Conservation (phyloP, 345 rosid genomes). For the Rubroshorea leprosula region DNA sequence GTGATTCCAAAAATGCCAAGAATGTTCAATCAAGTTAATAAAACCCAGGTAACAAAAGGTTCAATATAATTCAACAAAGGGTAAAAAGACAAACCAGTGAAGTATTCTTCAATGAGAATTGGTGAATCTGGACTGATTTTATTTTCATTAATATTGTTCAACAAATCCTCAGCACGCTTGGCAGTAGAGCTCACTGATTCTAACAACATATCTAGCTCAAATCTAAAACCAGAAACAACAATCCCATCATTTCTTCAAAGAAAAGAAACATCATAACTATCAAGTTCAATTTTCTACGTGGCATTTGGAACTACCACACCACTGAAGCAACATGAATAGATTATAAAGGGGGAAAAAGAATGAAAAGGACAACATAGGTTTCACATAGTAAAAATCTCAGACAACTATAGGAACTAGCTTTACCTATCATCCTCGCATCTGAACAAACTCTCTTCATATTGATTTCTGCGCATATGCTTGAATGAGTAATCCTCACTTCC, state of each 20-base stretch:
- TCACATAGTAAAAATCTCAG: not conserved
- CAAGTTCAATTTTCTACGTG: not conserved
- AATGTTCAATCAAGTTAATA: slow-evolving; percentile 7
- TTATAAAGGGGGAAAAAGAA: not conserved
- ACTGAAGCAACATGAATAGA: slow-evolving; percentile 5
- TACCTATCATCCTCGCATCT: slow-evolving; percentile 99
- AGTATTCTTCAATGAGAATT: slow-evolving; percentile 61
- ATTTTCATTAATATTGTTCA: slow-evolving; percentile 62
- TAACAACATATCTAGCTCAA: slow-evolving; percentile 96
- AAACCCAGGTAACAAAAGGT: slow-evolving; percentile 4
- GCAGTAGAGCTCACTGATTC: slow-evolving; percentile 88
- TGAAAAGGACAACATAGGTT: not conserved
- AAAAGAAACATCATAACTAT: not conserved
- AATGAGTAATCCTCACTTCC: slow-evolving; percentile 97
- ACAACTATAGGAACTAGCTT: slow-evolving; percentile 1
- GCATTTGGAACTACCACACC: slow-evolving; percentile 2
- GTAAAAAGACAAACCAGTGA: slow-evolving; percentile 59
- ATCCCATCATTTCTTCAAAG: not conserved
- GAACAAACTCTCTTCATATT: slow-evolving; percentile 92
- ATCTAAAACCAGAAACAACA: slow-evolving; percentile 37
- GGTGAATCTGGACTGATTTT: slow-evolving; percentile 44
- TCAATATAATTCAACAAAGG: slow-evolving; percentile 7
- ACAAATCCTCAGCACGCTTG: slow-evolving; percentile 72
- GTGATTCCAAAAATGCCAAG: slow-evolving; percentile 8
- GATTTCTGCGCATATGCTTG: slow-evolving; percentile 96